A percentile compares a stretch with the other conserved stretches of the same genome.
Conservation (phyloP, 1,139 yeast genomes). For the Kodamaea alishanica region DNA sequence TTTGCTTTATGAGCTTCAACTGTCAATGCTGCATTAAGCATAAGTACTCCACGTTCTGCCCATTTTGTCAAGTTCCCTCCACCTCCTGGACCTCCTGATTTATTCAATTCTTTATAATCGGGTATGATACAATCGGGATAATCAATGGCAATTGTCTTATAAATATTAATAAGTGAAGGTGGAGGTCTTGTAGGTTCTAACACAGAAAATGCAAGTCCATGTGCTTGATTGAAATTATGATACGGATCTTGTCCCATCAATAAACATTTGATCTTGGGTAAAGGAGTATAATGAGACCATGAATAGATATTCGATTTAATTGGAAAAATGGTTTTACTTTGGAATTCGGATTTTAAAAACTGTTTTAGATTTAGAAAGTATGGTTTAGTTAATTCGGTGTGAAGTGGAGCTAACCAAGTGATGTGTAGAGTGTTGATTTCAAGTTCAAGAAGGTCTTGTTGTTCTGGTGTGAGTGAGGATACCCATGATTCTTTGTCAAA, state of each 20-base stretch:
- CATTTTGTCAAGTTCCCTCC: slow-evolving; percentile 76
- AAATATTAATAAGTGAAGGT: slow-evolving; percentile 85
- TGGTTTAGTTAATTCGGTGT: slow-evolving; percentile 75
- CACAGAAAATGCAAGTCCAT: slow-evolving; percentile 93
- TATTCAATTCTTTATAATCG: slow-evolving; percentile 28
- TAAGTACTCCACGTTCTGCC: slow-evolving; percentile 85
- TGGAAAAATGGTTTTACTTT: slow-evolving; percentile 63
- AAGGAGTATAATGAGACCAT: slow-evolving; percentile 87
- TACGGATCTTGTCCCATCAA: slow-evolving; percentile 97
- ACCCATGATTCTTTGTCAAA: slow-evolving; percentile 59
- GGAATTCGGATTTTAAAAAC: slow-evolving; percentile 44
- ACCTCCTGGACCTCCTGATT: slow-evolving; percentile 29
- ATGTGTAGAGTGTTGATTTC: slow-evolving; percentile 71
- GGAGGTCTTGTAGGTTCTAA: slow-evolving; percentile 82
- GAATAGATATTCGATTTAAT: slow-evolving; percentile 77
- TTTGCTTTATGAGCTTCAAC: slow-evolving; percentile 93
- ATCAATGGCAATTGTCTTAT: slow-evolving; percentile 69
- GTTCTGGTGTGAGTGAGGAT: slow-evolving; percentile 47
- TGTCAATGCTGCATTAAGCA: slow-evolving; percentile 85
- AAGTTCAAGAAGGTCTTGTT: slow-evolving; percentile 52
- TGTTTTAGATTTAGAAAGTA: slow-evolving; percentile 73
- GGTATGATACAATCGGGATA: slow-evolving; percentile 70
- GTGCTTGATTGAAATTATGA: slow-evolving; percentile 90
- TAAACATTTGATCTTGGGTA: slow-evolving; percentile 68
- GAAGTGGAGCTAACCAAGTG: slow-evolving; percentile 72